Conservation (phyloP, 768 basidiomycete genomes). For the Trametes meyenii region DNA sequence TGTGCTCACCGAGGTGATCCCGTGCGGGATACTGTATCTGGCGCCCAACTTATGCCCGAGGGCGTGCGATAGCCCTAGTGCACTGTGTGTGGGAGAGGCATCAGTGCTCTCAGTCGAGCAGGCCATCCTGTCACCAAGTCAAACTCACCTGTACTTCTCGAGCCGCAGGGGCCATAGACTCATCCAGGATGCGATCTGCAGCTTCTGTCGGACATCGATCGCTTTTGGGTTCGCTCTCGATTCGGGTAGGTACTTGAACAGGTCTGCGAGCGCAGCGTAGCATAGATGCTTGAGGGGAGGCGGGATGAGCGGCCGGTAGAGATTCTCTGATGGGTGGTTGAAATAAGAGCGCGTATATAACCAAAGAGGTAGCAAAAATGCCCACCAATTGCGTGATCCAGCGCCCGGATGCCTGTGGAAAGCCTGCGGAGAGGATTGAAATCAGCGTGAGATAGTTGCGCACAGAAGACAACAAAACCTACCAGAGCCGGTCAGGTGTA, state of each 20-base stretch:
- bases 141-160: constrained; percentile 53
- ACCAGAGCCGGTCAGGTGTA: constrained; percentile 81
- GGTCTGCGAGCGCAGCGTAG: constrained; percentile 66
- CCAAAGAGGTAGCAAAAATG: neutral
- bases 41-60: constrained; percentile 78
- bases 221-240: constrained; percentile 61
- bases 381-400: constrained; percentile 79
- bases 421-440: constrained; percentile 47
- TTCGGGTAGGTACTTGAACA: constrained; percentile 72
- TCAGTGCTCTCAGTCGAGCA: neutral
- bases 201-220: constrained; percentile 63
- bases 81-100: constrained; percentile 37
- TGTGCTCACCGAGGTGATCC: constrained; percentile 72
- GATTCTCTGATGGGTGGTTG: constrained; percentile 46
- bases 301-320: constrained; percentile 60
- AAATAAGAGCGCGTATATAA: no score
- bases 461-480: constrained; percentile 21
- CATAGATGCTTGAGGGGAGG: constrained; percentile 65
- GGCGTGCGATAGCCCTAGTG: constrained; percentile 75
- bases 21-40: constrained; percentile 75
- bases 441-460: no score
- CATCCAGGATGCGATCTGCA: constrained; percentile 81
- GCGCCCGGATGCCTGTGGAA: constrained; percentile 75
- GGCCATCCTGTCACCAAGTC: neutral
- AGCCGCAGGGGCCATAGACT: constrained; percentile 69